phyloP scores from a whole-genome alignment of 176 grass and related monocot species.

The Elaeis guineensis region DNA sequence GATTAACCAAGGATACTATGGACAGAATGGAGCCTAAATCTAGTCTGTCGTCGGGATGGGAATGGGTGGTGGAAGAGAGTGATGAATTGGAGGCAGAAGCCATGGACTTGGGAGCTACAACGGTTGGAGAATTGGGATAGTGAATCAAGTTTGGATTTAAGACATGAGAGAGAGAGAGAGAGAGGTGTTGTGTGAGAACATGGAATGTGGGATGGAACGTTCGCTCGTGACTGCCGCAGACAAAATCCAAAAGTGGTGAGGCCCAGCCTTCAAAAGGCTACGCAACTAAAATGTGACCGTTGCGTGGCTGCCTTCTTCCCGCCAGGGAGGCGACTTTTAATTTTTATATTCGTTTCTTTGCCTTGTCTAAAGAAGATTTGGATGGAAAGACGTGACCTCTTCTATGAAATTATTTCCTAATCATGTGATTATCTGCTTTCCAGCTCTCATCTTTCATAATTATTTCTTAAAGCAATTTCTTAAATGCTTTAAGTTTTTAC shows the following conservation, averaged over 20 bases:
- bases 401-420: background rate
- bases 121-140: too few species aligned
- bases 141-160: too few species aligned
- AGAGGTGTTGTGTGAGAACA: too few species aligned
- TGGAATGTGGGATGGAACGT: conserved; percentile 8
- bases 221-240: conserved; percentile 22
- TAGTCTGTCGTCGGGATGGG: conserved; percentile 1
- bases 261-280: background rate
- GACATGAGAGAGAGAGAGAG: background rate
- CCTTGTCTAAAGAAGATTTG: background rate
- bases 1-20: conserved; percentile 46
- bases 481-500: too few species aligned
- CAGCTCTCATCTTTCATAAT: too few species aligned
- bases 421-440: too few species aligned
- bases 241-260: conserved; percentile 1
- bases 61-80: background rate
- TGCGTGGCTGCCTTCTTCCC: background rate
- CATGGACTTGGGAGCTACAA: background rate
- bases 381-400: background rate
- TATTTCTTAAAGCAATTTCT: too few species aligned
- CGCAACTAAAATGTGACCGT: conserved; percentile 5
- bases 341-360: too few species aligned
- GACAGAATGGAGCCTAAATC: conserved; percentile 32
- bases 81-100: background rate
- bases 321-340: background rate